Conservation (phyloP, 805 yeast genomes). For the Pichia rugopelliculosa region DNA sequence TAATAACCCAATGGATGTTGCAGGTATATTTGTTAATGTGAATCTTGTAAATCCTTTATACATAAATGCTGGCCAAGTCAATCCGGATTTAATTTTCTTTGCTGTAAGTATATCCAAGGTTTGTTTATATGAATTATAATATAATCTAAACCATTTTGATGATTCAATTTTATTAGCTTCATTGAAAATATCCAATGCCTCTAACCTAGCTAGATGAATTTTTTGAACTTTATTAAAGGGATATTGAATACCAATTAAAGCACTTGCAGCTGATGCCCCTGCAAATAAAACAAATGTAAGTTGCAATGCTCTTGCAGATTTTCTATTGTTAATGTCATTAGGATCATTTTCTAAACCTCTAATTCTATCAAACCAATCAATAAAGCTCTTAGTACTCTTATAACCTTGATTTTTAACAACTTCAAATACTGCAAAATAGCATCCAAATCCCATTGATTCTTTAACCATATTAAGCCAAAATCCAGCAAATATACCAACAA, state of each 20-base stretch:
- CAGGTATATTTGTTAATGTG: constrained; percentile 73
- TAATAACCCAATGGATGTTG: constrained; percentile 78
- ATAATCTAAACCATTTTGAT: constrained; percentile 37
- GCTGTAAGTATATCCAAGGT: constrained; percentile 56
- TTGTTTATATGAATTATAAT: constrained; percentile 70
- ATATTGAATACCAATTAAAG: constrained; percentile 71
- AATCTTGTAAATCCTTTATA: constrained; percentile 74
- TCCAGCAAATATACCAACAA: constrained; percentile 85
- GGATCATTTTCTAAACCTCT: constrained; percentile 15
- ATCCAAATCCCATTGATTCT: constrained; percentile 78
- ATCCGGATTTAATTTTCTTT: constrained; percentile 46
- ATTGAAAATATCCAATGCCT: constrained; percentile 63
- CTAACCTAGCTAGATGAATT: constrained; percentile 70
- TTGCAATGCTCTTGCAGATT: constrained; percentile 40
- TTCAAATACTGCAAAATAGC: constrained; percentile 77
- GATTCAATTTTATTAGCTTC: constrained; percentile 25
- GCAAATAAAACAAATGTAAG: constrained; percentile 70
- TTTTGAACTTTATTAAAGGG: constrained; percentile 78
- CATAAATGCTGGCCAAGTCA: constrained; percentile 56
- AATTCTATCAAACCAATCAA: constrained; percentile 27
- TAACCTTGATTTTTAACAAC: constrained; percentile 64
- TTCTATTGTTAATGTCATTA: constrained; percentile 15
- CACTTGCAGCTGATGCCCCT: constrained; percentile 80
- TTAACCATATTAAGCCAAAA: constrained; percentile 69
- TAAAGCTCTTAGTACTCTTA: constrained; percentile 37